Base-by-base conservation (phyloP, 805 yeast genomes). In the Teunomyces cretensis region DNA sequence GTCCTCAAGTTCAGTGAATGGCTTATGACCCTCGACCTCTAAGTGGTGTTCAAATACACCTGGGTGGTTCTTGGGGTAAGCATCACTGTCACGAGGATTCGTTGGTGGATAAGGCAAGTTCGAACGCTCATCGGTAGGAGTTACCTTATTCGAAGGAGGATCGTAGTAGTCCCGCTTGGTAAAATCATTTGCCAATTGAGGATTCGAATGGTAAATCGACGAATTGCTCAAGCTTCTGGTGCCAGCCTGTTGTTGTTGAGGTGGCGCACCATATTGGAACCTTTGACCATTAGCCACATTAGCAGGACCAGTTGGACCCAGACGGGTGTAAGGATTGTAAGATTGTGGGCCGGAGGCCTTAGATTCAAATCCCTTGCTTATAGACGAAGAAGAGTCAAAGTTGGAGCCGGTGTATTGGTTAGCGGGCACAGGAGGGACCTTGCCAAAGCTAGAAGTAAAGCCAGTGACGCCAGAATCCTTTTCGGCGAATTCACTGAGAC, bases 11-110 rank as follows among this genome's bases (percentile, higher is more conserved):
- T 71, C 77, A 12, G 75, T 69, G 46, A 70, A 72, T 13, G 76
- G 76, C 52, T 65, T 65, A 54, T 72, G 75, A 11, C 76, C 76
- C 45, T 72, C 76, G 3, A 71, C 76, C 47, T 61, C 67, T 2
- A 75, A 73, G 47, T 71, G 76, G 46, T 71, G 75, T 48, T 71
- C 75, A 51, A 72, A 72, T 3, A 71, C 76, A 33, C 72, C 67
- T 33, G 49, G 51, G 28, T 45, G 43, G 32, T 40, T 39, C 14
- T 37, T 17, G 3, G 46, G 47, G 17, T 42, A 39, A 4, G 41
- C 33, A 38, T 30, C 44, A 13, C 46, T 42, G 39, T 44, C 48
- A 31, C 48, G 42, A 15, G 33, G 28, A n/a, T 44, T 17, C 6
- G 31, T 41, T 8, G 42, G 48, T n/a, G 67, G 66, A 46, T 62